Evolutionary conservation across 805 yeast species (phyloP), one percentile per base, ranked within the genome.

Genomic region (Wickerhamiella vanderwaltii): DNA sequence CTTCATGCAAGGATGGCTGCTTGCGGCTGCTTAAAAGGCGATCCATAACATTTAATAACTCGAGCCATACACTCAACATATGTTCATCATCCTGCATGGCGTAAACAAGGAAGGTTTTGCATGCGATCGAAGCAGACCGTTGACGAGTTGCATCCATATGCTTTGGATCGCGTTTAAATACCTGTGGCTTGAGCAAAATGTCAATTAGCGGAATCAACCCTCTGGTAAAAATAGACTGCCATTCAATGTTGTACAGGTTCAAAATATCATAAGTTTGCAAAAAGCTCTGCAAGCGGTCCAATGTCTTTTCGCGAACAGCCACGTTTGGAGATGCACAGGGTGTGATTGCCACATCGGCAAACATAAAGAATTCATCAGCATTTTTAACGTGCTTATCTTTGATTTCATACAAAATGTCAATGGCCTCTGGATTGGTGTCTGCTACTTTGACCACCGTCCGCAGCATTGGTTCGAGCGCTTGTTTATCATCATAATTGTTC

Each of bases 171-270:
- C 80, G 75, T 43, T 62, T 63, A 48, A 63, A 70, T 4, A 72
- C 71, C 43, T 79, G 86, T 0, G 79, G 78, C 48, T 75, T 75
- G 42, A 79, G 66, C 24, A 82, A 66, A 46, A 77, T 82, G 19
- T 72, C 66, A 25, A 84, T 62, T 37, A 84, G 65, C 11, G 95
- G 86, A 55, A 85, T 71, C 28, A 88, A 65, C 1, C 87, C 88
- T 30, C 70, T 70, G 34, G 80, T 86, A 47, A 86, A 77, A 3
- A 83, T 52, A 3, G 43, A 43, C n/a, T 54, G 51, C 65, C 65
- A 60, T 9, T 53, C 51, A 15, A 57, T 43, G 20, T 11, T 18
- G 25, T 20, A 33, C 16, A 12, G 17, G 3, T 9, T 9, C 28
- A 38, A 47, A 3, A 20, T 20, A 16, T 44, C 50, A 24, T 41